Evolutionary conservation across 2,329 filamentous ascomycete genomes (phyloP).

Genomic region (Fusarium annulatum): DNA sequence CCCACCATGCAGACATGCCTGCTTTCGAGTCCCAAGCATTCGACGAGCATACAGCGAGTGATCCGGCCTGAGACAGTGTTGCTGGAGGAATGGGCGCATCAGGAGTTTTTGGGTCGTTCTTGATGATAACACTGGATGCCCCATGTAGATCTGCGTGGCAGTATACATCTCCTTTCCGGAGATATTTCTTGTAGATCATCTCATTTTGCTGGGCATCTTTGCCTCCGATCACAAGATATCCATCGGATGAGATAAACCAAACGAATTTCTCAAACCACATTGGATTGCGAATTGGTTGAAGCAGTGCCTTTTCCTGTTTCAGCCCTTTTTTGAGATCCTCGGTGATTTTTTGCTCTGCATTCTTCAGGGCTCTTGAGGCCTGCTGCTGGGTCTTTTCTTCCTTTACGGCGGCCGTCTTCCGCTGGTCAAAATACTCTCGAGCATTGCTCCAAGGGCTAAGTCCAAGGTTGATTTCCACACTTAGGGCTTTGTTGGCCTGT

Average conservation of each 20-base stretch:
- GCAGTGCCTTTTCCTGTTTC: conserved; percentile 89
- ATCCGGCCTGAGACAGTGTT: conserved; percentile 90
- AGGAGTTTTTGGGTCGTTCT: conserved; percentile 81
- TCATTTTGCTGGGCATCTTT: conserved; percentile 92
- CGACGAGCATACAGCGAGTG: conserved; percentile 84
- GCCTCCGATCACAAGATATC: conserved; percentile 90
- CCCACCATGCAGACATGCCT: conserved; percentile 97
- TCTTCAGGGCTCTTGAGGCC: conserved; percentile 85
- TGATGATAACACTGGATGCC: conserved; percentile 87
- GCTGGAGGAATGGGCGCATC: conserved; percentile 91
- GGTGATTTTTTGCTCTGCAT: conserved; percentile 87
- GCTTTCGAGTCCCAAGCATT: conserved; percentile 97
- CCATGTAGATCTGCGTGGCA: conserved; percentile 90
- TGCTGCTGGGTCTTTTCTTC: conserved; percentile 87
- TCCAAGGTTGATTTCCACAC: conserved; percentile 86
- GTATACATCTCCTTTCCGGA: conserved; percentile 91
- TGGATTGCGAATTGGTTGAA: conserved; percentile 83
- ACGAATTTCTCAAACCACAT: conserved; percentile 98
- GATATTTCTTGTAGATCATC: conserved; percentile 85
- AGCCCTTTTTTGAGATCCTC: conserved; percentile 87
- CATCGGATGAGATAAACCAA: conserved; percentile 96
- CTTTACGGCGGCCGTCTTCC: conserved; percentile 84
- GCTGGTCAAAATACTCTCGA: conserved; percentile 90
- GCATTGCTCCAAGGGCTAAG: conserved; percentile 91
- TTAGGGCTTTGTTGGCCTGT: conserved; percentile 64